Evolutionary conservation across 352 stramenopile genomes (phyloP), one percentile per base, ranked within the genome.

Genomic region (Globisporangium acanthophoron): DNA sequence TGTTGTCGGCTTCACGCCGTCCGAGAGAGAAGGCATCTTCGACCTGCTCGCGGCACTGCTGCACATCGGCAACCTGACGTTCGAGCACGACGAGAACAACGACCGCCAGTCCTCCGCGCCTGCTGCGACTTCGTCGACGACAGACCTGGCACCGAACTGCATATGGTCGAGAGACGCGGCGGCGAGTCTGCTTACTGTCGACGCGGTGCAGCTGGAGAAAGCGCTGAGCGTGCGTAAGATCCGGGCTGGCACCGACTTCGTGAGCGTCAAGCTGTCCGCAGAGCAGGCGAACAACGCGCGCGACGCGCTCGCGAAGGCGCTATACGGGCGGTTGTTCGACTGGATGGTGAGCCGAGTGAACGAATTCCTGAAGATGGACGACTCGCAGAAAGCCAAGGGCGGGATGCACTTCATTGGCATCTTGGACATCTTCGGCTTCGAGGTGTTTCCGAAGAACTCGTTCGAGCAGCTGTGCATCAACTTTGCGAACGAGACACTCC

Each of bases 391-490:
- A 56, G 66, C 70, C 4, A 81, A 84, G 54, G 73, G 77, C 29
- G 65, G 67, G 12, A 61, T 75, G 41, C 78, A 87, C 43, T 94
- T 89, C 59, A 96, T 97, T 39, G 90, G 88, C 8, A 90, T 97
- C 52, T 69, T 97, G 3, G 90, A 97, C 70, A 96, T 97, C 58
- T 97, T 97, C 65, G 90, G 90, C 39, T 97, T 97, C 47, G 90
- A 97, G 54, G 81, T 92, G n/a, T 96, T 97, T 58, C 76, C 83
- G 20, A 74, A 89, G 59, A 97, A 97, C 62, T 93, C 80, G 53
- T 96, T 95, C 59, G 87, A 96, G 65, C 87, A 96, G 64, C 80
- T 96, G 5, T 95, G 85, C 43, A 96, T 96, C 67, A 96, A 96
- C 64, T 96, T 91, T 60, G 79, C 84, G 9, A 96, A 96, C 58